Base-by-base conservation (phyloP, 345 rosid genomes). In the Corchorus capsularis region DNA sequence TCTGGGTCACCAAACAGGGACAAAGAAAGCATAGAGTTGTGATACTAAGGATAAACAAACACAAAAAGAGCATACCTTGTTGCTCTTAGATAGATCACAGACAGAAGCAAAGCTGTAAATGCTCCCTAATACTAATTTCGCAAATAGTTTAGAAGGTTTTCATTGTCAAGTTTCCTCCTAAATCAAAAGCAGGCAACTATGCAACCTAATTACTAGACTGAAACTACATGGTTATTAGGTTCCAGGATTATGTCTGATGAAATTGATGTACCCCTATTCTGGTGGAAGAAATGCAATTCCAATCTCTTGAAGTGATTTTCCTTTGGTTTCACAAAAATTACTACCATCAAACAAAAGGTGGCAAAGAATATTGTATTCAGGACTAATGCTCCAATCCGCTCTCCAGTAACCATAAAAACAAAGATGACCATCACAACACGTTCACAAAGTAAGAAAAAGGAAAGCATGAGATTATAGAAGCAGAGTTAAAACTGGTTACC, bases 271-370 rank as follows among this genome's bases (percentile, higher is more conserved):
- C 82, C 83, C 66, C 79, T 83, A 87, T 16, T 85, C 88, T 14
- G 73, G 83, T 45, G 92, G 89, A 78, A 87, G 89, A 78, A 91
- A 87, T 17, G 92, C 87, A 47, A 89, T 79, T 84, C 93, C 98
- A 65, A 95, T 95, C 86, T 93, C 99, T 83, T 95, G 94, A 22
- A 95, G 97, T 69, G 93, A 85, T 78, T 93, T 95, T 72, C 98
- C 99, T 83, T 90, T 93, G 19, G 98, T 95, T 86, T 84, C 52
- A 93, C 94, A 77, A 89, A 95, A 71, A 86, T 62, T 50, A 88
- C 93, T 6, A 88, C 98, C 77, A 89, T 34, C 57, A 90, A 78
- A 82, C 98, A 89, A 84, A 95, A 95, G 83, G 78, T 80, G 49
- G 80, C 92, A 17, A 91, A 93, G n/a, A 86, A n/a, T n/a, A n/a